These are phyloP conservation scores for Suillus cothurnatus DNA, from an alignment of 768 basidiomycete genomes.

Conservation along the genomic window DNA sequence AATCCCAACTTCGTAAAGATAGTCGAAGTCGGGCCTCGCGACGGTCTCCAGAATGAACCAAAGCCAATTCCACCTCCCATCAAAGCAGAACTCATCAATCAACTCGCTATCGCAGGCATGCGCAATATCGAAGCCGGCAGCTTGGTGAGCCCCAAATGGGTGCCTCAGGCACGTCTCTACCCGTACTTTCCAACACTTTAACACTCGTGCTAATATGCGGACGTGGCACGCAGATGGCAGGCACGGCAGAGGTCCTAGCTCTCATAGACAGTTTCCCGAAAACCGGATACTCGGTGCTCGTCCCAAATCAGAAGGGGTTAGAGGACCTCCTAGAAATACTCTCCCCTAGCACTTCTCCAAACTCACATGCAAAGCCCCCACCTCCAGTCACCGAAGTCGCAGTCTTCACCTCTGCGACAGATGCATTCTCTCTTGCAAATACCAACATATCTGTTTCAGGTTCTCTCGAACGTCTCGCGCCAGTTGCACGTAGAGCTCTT, in stretches of 20 bases:
- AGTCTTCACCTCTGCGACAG: conserved; percentile 87
- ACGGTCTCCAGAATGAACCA: conserved; percentile 91
- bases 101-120: conserved; percentile 69
- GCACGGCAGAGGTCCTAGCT: conserved; percentile 74
- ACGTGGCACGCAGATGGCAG: conserved; percentile 70
- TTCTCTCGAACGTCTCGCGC: conserved; percentile 63
- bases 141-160: conserved; percentile 93
- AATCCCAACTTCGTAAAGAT: conserved; percentile 41
- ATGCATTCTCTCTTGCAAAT: conserved; percentile 84
- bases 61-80: conserved; percentile 67
- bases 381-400: conserved; percentile 81
- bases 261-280: conserved; percentile 52
- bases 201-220: not conserved
- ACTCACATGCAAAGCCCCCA: conserved; percentile 35
- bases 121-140: conserved; percentile 81
- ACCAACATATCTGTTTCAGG: conserved; percentile 75
- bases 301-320: conserved; percentile 80
- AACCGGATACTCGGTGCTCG: conserved; percentile 76
- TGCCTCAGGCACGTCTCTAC: conserved; percentile 69
- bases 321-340: conserved; percentile 67
- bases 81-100: conserved; percentile 80
- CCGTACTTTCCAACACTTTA: not conserved
- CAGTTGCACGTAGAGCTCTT: conserved; percentile 63
- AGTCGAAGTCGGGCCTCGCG: conserved; percentile 89
- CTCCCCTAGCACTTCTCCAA: conserved; percentile 23